Evolutionary conservation across 192 early-diverging fungal species (phyloP).

Genomic region (Umbelopsis ramanniana): DNA sequence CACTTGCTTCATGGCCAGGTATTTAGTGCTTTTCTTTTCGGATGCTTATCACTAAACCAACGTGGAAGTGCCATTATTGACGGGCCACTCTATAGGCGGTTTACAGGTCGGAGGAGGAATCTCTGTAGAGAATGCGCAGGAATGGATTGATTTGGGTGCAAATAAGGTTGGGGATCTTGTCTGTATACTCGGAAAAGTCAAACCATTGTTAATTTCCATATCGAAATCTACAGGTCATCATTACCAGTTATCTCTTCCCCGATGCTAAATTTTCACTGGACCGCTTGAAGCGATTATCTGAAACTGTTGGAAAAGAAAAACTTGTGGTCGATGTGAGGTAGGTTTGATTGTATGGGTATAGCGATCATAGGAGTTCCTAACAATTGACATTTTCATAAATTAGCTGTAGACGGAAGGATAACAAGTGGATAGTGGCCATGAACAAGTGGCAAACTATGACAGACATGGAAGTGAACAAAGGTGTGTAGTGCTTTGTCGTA

Average conservation of each 20-base stretch:
- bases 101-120: conserved; percentile 98
- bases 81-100: conserved; percentile 35
- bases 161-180: conserved; percentile 61
- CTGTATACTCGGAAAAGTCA: too few relatives aligned
- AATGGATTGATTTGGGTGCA: conserved; percentile 88
- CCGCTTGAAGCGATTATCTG: conserved; percentile 60
- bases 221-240: conserved; percentile 72
- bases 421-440: conserved; percentile 95
- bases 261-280: conserved; percentile 68
- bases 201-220: not conserved
- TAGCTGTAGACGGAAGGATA: conserved; percentile 74
- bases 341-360: not conserved
- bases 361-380: conserved; percentile 1
- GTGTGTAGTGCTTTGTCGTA: conserved; percentile 45
- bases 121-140: conserved; percentile 78
- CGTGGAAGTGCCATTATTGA: not conserved
- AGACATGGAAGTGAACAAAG: conserved; percentile 78
- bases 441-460: conserved; percentile 98
- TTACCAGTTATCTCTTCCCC: conserved; percentile 95
- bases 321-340: conserved; percentile 84
- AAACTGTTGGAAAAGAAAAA: conserved; percentile 66
- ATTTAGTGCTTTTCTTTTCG: not conserved
- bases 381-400: not conserved
- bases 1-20: conserved; percentile 85
- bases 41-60: not conserved